A percentile compares a stretch with the other conserved stretches of the same genome.
phyloP scores from a whole-genome alignment of 2,329 filamentous ascomycete species.

The Fusarium napiforme region DNA sequence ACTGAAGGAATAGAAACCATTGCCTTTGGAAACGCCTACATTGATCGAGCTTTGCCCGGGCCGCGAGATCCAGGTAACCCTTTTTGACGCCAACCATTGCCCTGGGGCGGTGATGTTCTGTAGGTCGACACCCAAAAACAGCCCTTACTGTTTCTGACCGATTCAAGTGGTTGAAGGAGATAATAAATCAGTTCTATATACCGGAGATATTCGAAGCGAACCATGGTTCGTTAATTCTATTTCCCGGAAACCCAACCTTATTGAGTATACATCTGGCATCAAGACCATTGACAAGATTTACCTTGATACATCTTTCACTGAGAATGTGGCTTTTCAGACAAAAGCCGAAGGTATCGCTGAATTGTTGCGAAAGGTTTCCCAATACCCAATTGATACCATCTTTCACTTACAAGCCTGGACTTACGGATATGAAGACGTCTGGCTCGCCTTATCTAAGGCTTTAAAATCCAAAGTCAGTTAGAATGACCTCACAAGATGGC shows the following conservation, averaged over 20 bases:
- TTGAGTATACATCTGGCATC: slow-evolving; percentile 76
- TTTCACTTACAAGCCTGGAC: slow-evolving; percentile 94
- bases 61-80: slow-evolving; percentile 78
- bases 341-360: slow-evolving; percentile 82
- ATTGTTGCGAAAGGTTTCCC: slow-evolving; percentile 73
- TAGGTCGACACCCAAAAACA: slow-evolving; percentile 45
- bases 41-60: slow-evolving; percentile 77
- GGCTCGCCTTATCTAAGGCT: slow-evolving; percentile 80
- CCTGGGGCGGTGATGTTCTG: slow-evolving; percentile 90
- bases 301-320: slow-evolving; percentile 83
- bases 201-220: slow-evolving; percentile 88
- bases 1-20: slow-evolving; percentile 67
- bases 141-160: background rate
- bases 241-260: slow-evolving; percentile 74
- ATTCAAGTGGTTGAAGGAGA: slow-evolving; percentile 76
- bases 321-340: slow-evolving; percentile 60
- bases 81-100: slow-evolving; percentile 94
- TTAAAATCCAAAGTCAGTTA: slow-evolving; percentile 69
- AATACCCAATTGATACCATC: slow-evolving; percentile 77
- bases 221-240: slow-evolving; percentile 85
- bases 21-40: slow-evolving; percentile 85
- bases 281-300: slow-evolving; percentile 84
- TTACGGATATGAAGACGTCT: slow-evolving; percentile 90
- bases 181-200: slow-evolving; percentile 82
- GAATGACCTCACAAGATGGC: no score